Base-by-base conservation (phyloP, 129 eudicot species). In the Glebionis coronaria region DNA sequence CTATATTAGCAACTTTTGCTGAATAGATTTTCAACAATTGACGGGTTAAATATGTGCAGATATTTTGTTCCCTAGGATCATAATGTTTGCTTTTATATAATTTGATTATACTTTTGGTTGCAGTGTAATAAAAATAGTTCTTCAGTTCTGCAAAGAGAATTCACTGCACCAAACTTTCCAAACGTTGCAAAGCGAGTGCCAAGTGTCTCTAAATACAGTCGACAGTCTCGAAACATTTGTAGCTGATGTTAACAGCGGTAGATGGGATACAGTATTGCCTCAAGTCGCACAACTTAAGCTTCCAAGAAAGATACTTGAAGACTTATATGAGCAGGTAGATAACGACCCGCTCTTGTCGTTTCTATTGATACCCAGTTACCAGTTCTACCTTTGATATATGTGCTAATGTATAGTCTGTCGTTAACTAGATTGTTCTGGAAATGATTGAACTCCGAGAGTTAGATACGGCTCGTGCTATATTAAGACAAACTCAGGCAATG, bases 401-500 rank as follows among this genome's bases (percentile, higher is more conserved):
- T 35, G 56, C 76, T 72, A 14, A 68, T 70, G 59, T 66, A 16
- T 25, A 28, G 55, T 38, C 23, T 47, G 18, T 56, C 50, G 62
- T 47, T 25, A 54, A 28, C 16, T 70, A 94, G 99, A 94, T 94
- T 76, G 99, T 94, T 71, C 72, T 94, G 14, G 99, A 94, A 82
- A 94, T 94, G 99, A 94, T 94, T 85, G 99, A 94, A 77, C 95
- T 94, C 55, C 88, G 99, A 47, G 99, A 94, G 73, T 66, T 90
- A 82, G 99, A 94, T 56, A 94, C 99, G 7, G 97, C 99, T 14
- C 95, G 99, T 79, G 95, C 99, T 49, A 87, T 94, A 58, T 73
- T 94, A 73, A 87, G 99, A 77, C 99, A 94, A 75, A 94, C 99
- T 58, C 97, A 94, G 71, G 99, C 85, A 62, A 94, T 94, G 99